Evolutionary conservation across 805 yeast species (phyloP).

Genomic region (Alloascoidea africana): DNA sequence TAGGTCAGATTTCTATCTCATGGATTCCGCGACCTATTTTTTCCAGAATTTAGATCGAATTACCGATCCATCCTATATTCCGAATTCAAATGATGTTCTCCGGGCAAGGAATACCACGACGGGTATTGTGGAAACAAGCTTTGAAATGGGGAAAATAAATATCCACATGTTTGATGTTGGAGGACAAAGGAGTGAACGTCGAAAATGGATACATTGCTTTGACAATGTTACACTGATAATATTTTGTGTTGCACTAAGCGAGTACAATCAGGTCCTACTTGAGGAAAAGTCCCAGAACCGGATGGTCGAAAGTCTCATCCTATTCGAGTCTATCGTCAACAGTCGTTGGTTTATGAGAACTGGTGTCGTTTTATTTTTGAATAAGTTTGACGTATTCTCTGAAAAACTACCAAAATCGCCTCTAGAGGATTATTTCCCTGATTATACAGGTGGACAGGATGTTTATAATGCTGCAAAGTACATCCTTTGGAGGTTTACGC

Average conservation of each 20-base stretch:
- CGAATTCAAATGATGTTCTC: conserved; percentile 63
- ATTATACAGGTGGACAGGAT: conserved; percentile 81
- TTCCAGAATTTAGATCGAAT: conserved; percentile 53
- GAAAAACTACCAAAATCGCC: conserved; percentile 76
- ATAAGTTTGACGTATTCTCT: conserved; percentile 82
- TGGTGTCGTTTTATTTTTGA: conserved; percentile 72
- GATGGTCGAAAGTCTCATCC: conserved; percentile 64
- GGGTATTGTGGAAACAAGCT: conserved; percentile 75
- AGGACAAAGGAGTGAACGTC: conserved; percentile 91
- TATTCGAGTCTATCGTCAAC: conserved; percentile 83
- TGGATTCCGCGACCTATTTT: conserved; percentile 79
- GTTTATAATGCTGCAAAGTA: conserved; percentile 85
- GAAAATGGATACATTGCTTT: conserved; percentile 95
- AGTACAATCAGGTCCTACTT: conserved; percentile 74
- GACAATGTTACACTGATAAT: conserved; percentile 83
- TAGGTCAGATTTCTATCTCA: conserved; percentile 59
- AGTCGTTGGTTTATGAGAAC: conserved; percentile 87
- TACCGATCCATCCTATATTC: conserved; percentile 43
- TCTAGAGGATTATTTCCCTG: conserved; percentile 71
- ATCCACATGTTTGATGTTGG: conserved; percentile 76
- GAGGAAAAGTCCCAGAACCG: conserved; percentile 59
- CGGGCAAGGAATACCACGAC: conserved; percentile 86
- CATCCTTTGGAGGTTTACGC: conserved; percentile 79
- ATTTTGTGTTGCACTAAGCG: conserved; percentile 83
- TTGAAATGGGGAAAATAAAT: conserved; percentile 55